A percentile compares a stretch with the other conserved stretches of the same genome.
Conservation (phyloP, 2,329 filamentous ascomycete genomes). For the Cytospora mali region DNA sequence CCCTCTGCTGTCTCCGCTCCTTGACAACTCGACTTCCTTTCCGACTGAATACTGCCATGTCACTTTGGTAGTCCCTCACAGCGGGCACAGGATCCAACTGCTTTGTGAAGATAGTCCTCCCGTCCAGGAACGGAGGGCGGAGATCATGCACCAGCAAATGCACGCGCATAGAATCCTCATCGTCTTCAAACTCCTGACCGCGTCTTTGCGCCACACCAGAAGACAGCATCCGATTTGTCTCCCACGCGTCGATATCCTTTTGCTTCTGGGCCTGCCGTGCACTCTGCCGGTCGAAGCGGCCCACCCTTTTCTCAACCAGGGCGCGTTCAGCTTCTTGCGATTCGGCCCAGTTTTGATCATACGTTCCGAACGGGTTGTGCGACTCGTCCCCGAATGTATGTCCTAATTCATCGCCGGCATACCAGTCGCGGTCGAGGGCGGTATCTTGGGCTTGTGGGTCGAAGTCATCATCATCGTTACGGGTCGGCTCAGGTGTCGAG, state of each 20-base stretch:
- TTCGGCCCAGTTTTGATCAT: conserved; percentile 71
- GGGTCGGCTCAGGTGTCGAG: conserved; percentile 41
- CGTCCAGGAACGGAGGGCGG: conserved; percentile 91
- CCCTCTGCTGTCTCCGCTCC: conserved; percentile 87
- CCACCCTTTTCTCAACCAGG: conserved; percentile 78
- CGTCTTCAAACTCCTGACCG: conserved; percentile 80
- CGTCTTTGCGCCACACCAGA: conserved; percentile 91
- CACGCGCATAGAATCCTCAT: conserved; percentile 85
- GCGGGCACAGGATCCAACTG: conserved; percentile 94
- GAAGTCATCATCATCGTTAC: conserved; percentile 52
- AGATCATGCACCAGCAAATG: conserved; percentile 93
- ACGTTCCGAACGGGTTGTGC: conserved; percentile 88
- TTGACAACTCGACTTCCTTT: conserved; percentile 94
- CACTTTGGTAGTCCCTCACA: conserved; percentile 89
- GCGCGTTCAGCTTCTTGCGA: conserved; percentile 72
- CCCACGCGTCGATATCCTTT: conserved; percentile 96
- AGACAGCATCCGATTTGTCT: conserved; percentile 97
- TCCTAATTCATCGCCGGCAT: conserved; percentile 79
- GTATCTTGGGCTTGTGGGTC: conserved; percentile 70
- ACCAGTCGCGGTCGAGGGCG: conserved; percentile 90
- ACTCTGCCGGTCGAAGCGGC: conserved; percentile 66
- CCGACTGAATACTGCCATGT: conserved; percentile 97
- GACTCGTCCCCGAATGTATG: conserved; percentile 87
- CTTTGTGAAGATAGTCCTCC: conserved; percentile 94
- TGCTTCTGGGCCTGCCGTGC: conserved; percentile 82